phyloP scores from a whole-genome alignment of 2,329 filamentous ascomycete genomes.

The Curvularia hawaiiensis region DNA sequence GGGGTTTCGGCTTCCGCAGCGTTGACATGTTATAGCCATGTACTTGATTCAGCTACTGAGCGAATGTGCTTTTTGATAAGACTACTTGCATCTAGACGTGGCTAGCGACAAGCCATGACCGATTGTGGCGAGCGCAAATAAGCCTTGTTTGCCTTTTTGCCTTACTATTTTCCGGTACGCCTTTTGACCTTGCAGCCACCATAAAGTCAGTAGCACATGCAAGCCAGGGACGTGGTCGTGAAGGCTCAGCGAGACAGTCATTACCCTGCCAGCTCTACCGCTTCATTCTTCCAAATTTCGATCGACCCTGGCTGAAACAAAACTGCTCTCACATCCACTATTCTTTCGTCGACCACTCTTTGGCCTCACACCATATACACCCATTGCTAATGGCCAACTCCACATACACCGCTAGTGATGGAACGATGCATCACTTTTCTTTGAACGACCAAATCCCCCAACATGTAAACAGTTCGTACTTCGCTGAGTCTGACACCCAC shows the following conservation, averaged over 20 bases:
- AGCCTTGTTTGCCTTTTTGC: constrained; percentile 29
- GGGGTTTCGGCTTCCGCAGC: not conserved
- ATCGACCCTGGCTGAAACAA: not conserved
- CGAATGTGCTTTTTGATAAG: not conserved
- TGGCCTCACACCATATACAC: not conserved
- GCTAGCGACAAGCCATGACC: not conserved
- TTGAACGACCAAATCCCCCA: constrained; percentile 3
- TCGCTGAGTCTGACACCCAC: constrained; percentile 10
- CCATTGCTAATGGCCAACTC: constrained; percentile 6
- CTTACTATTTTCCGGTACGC: constrained; percentile 13
- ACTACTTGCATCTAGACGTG: not conserved
- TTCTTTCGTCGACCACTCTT: not conserved
- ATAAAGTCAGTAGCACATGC: constrained; percentile 15
- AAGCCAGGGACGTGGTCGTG: constrained; percentile 14
- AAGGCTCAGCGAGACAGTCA: not conserved
- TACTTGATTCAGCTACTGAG: not conserved
- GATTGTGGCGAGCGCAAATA: constrained; percentile 2
- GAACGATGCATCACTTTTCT: constrained; percentile 6
- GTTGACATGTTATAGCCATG: not conserved
- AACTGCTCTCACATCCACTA: not conserved
- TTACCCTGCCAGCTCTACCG: constrained; percentile 1
- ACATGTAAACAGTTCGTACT: constrained; percentile 4
- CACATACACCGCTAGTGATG: constrained; percentile 4
- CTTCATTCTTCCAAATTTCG: constrained; percentile 2
- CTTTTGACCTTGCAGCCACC: constrained; percentile 12